Conservation (phyloP, 1,284 basidiomycete species). For the Cryptococcus deneoformans region DNA sequence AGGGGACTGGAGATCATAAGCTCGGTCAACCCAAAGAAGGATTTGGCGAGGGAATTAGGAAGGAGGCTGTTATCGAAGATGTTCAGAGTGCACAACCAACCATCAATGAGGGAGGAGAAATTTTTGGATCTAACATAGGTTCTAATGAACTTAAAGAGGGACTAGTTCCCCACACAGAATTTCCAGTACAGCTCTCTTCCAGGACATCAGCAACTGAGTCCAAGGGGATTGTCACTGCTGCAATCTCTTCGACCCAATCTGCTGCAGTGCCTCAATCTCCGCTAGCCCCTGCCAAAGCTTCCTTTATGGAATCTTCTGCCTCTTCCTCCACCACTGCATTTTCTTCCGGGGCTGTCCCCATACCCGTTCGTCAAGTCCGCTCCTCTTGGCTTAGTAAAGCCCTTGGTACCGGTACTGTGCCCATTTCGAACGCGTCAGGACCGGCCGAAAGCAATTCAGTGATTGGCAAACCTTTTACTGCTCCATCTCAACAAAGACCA, state of each 20-base stretch:
- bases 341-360: neutral
- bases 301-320: neutral
- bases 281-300: neutral
- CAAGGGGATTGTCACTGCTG: no score
- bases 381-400: constrained; percentile 47
- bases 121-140: neutral
- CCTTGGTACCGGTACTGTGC: constrained; percentile 32
- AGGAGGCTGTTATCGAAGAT: neutral
- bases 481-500: constrained; percentile 6
- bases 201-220: no score
- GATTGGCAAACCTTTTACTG: constrained; percentile 16
- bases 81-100: neutral
- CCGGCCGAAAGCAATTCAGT: neutral
- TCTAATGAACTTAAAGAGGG: no score
- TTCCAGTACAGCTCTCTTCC: no score
- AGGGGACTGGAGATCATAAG: no score
- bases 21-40: no score
- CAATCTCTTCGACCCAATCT: no score
- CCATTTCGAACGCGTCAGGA: constrained; percentile 6
- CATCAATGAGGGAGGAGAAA: neutral
- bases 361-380: constrained; percentile 34
- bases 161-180: no score
- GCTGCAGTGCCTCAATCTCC: no score
- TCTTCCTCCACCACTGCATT: constrained; percentile 7
- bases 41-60: neutral